A percentile compares a stretch with the other conserved stretches of the same genome.
Evolutionary conservation across 2,329 filamentous ascomycete species (phyloP).

Genomic region (Bipolaris sorokiniana): DNA sequence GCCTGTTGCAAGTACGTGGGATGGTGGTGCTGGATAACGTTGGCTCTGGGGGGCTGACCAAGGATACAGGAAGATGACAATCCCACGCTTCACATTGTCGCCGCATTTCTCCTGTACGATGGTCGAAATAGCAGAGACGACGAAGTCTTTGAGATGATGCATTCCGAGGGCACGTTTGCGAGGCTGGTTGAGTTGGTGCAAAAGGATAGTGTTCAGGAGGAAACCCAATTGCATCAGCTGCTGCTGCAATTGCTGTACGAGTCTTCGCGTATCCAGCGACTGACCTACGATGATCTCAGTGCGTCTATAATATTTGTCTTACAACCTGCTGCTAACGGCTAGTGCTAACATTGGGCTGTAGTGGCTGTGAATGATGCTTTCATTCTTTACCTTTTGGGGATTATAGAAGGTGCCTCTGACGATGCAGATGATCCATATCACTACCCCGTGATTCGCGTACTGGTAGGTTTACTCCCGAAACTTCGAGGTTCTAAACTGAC

Average conservation of each 20-base stretch:
- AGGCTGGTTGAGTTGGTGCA: constrained; percentile 83
- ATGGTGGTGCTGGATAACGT: no score
- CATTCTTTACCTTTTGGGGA: constrained; percentile 79
- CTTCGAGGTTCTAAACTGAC: not conserved
- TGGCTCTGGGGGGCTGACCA: constrained; percentile 20
- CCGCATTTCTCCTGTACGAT: constrained; percentile 84
- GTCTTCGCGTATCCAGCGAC: constrained; percentile 88
- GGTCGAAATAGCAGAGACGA: constrained; percentile 79
- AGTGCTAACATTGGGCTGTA: constrained; percentile 33
- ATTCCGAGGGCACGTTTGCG: constrained; percentile 81
- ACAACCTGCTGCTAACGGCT: not conserved
- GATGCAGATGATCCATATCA: constrained; percentile 93
- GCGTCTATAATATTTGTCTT: constrained; percentile 48
- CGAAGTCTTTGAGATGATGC: constrained; percentile 82
- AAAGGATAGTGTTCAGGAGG: constrained; percentile 64
- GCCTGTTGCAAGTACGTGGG: constrained; percentile 69
- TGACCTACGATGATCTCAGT: constrained; percentile 78
- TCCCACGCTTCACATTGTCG: constrained; percentile 79
- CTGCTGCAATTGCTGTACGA: constrained; percentile 92
- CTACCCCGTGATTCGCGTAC: constrained; percentile 89
- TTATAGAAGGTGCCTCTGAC: constrained; percentile 86
- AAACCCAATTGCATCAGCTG: constrained; percentile 76
- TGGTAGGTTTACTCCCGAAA: constrained; percentile 65
- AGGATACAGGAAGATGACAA: constrained; percentile 78
- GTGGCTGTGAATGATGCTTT: constrained; percentile 75